Evolutionary conservation across 495 filamentous ascomycete genomes (phyloP).

Genomic region (Penicillium nucicola): DNA sequence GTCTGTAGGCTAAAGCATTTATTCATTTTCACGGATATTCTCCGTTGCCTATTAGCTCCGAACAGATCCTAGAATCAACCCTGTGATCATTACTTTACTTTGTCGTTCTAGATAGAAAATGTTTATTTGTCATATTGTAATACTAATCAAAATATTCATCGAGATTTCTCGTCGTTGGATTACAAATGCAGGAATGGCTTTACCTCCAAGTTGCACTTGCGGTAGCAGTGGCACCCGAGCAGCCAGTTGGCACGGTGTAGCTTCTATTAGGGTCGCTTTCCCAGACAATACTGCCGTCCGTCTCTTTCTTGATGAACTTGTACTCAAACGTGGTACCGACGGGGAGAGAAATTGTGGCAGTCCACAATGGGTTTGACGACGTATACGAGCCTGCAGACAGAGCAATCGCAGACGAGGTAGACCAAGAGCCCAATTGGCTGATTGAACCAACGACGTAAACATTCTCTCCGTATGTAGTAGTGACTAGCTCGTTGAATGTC

Average conservation of each 20-base stretch:
- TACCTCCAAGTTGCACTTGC: conserved; percentile 11
- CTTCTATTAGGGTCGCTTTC: conserved; percentile 58
- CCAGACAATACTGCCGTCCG: conserved; percentile 53
- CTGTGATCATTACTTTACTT: too few relatives aligned
- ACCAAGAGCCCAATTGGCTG: conserved; percentile 52
- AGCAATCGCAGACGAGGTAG: conserved; percentile 40
- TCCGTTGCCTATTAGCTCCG: too few relatives aligned
- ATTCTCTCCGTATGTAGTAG: conserved; percentile 3
- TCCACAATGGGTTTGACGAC: conserved; percentile 53
- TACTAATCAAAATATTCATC: too few relatives aligned
- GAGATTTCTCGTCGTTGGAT: too few relatives aligned
- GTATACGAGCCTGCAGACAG: conserved; percentile 52
- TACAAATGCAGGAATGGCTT: not conserved
- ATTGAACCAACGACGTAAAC: conserved; percentile 54
- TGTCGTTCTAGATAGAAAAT: too few relatives aligned
- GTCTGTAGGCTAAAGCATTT: too few relatives aligned
- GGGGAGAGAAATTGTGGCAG: conserved; percentile 40
- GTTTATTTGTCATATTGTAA: too few relatives aligned
- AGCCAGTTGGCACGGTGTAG: conserved; percentile 47
- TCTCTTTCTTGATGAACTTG: conserved; percentile 59
- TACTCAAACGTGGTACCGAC: conserved; percentile 55
- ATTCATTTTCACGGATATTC: too few relatives aligned
- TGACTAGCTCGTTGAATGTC: conserved; percentile 1
- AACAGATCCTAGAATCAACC: too few relatives aligned
- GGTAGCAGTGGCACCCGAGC: conserved; percentile 18